phyloP scores from a whole-genome alignment of 148 eudicot species.

The Hydrangea macrophylla region DNA sequence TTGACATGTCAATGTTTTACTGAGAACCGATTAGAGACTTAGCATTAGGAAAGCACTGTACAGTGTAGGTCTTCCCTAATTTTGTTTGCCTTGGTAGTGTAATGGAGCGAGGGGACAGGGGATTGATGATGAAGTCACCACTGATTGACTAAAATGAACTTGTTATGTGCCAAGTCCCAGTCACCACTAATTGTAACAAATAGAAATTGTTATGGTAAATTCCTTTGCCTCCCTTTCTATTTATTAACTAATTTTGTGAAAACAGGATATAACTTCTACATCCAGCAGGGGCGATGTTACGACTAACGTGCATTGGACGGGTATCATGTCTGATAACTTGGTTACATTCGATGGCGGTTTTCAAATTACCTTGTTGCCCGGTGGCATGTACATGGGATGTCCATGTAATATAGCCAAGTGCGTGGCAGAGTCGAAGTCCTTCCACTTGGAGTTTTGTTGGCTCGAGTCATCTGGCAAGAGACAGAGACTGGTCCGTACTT shows the following conservation, averaged over 20 bases:
- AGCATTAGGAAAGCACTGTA: background rate
- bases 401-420: conserved; percentile 64
- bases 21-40: background rate
- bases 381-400: conserved; percentile 96
- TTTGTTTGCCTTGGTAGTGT: background rate
- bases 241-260: background rate
- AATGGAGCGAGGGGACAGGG: background rate
- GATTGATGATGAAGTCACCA: background rate
- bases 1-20: background rate
- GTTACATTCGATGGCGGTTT: conserved; percentile 75
- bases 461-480: conserved; percentile 77
- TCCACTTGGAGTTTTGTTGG: conserved; percentile 96
- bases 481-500: conserved; percentile 91
- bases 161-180: background rate
- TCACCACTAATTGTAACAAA: too few relatives aligned
- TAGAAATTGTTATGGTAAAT: background rate
- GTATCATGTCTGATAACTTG: conserved; percentile 52
- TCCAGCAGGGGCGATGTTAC: conserved; percentile 42
- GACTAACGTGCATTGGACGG: conserved; percentile 71
- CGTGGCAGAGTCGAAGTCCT: conserved; percentile 65
- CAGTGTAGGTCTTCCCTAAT: background rate
- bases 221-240: background rate
- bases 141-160: background rate
- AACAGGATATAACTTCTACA: conserved; percentile 60
- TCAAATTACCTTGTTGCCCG: conserved; percentile 74